Conservation (phyloP, 768 basidiomycete species). For the Kwoniella dendrophila region DNA sequence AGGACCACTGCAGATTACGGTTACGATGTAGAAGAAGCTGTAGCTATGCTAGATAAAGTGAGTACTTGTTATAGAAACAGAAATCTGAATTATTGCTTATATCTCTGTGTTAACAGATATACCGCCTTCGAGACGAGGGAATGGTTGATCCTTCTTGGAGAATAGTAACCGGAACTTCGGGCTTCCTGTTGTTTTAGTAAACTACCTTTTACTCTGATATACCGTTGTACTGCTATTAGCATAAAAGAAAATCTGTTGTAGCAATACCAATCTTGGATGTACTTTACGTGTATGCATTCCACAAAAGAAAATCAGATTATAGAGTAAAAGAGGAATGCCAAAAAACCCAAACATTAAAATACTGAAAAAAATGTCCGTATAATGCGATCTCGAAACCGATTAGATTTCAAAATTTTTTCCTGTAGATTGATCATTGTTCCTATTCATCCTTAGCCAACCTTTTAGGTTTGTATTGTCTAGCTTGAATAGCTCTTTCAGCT, state of each 20-base stretch:
- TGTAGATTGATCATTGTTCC: too few relatives aligned
- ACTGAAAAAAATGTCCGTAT: too few relatives aligned
- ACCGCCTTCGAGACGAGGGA: conserved; percentile 18
- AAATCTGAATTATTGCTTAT: neutral
- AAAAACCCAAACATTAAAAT: too few relatives aligned
- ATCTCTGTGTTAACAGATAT: conserved; percentile 8
- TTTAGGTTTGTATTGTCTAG: conserved; percentile 7
- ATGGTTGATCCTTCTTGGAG: conserved; percentile 19
- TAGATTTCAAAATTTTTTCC: too few relatives aligned
- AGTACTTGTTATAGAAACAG: neutral
- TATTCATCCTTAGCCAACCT: too few relatives aligned
- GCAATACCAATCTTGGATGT: too few relatives aligned
- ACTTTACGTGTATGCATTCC: too few relatives aligned
- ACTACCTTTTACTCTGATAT: neutral
- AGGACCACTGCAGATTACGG: conserved; percentile 7
- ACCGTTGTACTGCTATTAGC: conserved; percentile 3
- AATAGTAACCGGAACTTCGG: conserved; percentile 2
- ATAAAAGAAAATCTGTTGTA: too few relatives aligned
- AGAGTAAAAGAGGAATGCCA: too few relatives aligned
- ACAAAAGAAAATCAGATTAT: too few relatives aligned
- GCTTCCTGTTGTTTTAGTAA: neutral
- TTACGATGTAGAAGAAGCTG: conserved; percentile 25
- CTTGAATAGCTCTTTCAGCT: neutral
- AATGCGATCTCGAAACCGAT: too few relatives aligned
- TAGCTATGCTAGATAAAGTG: conserved; percentile 16